These are phyloP conservation scores for Penicillium sp. DNA, from an alignment of 2,329 filamentous ascomycete species.

Conservation along the genomic window DNA sequence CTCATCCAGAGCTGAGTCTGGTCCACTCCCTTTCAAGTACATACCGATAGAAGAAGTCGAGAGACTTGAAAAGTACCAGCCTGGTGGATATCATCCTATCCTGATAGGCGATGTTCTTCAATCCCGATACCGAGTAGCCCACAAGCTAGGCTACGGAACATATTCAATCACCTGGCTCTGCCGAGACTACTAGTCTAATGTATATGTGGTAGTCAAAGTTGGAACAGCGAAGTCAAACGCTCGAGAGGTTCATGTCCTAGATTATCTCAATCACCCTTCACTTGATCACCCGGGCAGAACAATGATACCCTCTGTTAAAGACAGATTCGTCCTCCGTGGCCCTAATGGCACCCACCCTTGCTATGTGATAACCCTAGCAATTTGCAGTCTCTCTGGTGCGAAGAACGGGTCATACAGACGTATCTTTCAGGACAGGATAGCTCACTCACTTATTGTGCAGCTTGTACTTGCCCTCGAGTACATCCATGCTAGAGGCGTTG, in stretches of 20 bases:
- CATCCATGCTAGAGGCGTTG: constrained; percentile 27
- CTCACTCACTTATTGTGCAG: constrained; percentile 26
- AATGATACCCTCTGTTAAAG: constrained; percentile 17
- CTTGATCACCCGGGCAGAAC: not conserved
- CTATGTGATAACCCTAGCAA: constrained; percentile 20
- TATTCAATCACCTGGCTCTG: constrained; percentile 1
- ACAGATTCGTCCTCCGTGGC: constrained; percentile 22
- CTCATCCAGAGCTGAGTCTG: not conserved
- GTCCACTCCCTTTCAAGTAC: not conserved
- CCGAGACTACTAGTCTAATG: not conserved
- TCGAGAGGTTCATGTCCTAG: constrained; percentile 20
- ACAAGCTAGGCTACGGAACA: constrained; percentile 2
- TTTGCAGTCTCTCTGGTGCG: constrained; percentile 16
- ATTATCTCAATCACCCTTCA: constrained; percentile 23
- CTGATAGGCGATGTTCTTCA: not conserved
- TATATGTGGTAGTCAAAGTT: constrained; percentile 1
- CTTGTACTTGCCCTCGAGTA: constrained; percentile 33
- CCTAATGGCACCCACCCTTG: constrained; percentile 27
- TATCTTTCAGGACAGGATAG: constrained; percentile 25
- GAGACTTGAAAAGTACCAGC: not conserved
- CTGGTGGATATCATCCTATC: not conserved
- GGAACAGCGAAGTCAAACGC: not conserved
- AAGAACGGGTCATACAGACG: constrained; percentile 24
- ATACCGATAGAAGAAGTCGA: constrained; percentile 23
- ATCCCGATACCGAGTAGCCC: not conserved